Evolutionary conservation across 2,329 filamentous ascomycete species (phyloP).

Genomic region (Spiromastix sp.): DNA sequence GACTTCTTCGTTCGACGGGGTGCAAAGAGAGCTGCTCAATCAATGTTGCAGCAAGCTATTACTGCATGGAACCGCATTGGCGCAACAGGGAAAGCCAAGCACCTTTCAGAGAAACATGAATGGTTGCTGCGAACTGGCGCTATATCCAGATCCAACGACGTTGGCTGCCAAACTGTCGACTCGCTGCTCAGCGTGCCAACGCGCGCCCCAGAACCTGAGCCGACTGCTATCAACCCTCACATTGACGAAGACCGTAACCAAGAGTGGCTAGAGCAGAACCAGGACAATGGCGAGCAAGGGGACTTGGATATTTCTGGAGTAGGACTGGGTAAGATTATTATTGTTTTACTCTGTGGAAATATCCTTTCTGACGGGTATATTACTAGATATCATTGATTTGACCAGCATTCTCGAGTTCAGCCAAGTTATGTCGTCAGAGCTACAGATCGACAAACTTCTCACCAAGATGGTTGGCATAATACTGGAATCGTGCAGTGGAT

Average conservation of each 20-base stretch:
- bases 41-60: slow-evolving; percentile 48
- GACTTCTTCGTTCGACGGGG: slow-evolving; percentile 49
- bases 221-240: slow-evolving; percentile 19
- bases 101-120: slow-evolving; percentile 49
- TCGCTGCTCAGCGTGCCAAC: slow-evolving; percentile 34
- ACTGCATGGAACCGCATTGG: slow-evolving; percentile 49
- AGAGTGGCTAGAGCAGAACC: slow-evolving; percentile 33
- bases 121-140: slow-evolving; percentile 48
- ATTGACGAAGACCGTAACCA: slow-evolving; percentile 31
- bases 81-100: slow-evolving; percentile 48
- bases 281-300: slow-evolving; percentile 26
- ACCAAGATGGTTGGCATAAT: slow-evolving; percentile 56
- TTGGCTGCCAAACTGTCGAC: slow-evolving; percentile 46
- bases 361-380: slow-evolving; percentile 1
- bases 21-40: slow-evolving; percentile 47
- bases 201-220: slow-evolving; percentile 20
- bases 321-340: slow-evolving; percentile 22
- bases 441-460: slow-evolving; percentile 52
- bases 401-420: slow-evolving; percentile 55
- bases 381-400: slow-evolving; percentile 52
- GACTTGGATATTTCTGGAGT: slow-evolving; percentile 33
- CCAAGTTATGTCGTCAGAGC: slow-evolving; percentile 54
- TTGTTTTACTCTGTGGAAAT: not conserved
- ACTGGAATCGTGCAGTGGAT: slow-evolving; percentile 51
- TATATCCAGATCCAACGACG: slow-evolving; percentile 42